Percentiles rank a stretch among this genome's conserved stretches.
Evolutionary conservation across 768 basidiomycete genomes (phyloP).

Genomic region (Pleurotus giganteus): DNA sequence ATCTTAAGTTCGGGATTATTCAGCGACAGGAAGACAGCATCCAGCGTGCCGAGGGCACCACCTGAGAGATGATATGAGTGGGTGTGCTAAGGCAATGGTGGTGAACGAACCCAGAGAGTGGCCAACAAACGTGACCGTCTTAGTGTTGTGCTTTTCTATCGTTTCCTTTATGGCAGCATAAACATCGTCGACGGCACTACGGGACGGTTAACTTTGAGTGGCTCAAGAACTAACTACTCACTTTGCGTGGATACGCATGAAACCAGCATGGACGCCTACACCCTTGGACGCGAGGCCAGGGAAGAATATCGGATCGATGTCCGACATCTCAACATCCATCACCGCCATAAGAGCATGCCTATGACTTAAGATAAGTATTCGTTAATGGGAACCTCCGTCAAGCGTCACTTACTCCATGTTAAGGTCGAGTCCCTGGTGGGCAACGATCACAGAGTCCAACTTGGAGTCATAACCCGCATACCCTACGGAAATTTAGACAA

Average conservation of each 20-base stretch:
- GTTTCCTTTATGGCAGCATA: conserved; percentile 5
- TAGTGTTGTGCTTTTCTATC: neutral
- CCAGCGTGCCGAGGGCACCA: conserved; percentile 1
- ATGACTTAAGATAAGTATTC: neutral
- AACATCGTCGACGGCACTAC: neutral
- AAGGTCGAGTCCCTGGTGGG: conserved; percentile 5
- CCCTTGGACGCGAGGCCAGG: neutral
- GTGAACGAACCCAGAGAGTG: neutral
- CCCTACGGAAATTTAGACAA: neutral
- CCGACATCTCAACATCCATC: conserved; percentile 4
- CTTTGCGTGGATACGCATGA: conserved; percentile 1
- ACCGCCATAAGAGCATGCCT: conserved; percentile 5
- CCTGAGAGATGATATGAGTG: neutral
- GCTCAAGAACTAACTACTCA: neutral
- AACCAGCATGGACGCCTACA: neutral
- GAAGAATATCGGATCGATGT: conserved; percentile 1
- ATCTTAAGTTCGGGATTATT: neutral
- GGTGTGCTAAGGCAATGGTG: too few species aligned
- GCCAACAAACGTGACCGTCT: conserved; percentile 3
- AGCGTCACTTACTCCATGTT: neutral
- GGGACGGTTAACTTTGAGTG: neutral
- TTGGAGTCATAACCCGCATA: conserved; percentile 7
- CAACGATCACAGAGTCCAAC: conserved; percentile 2
- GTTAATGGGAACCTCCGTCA: neutral
- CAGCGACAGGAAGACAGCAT: conserved; percentile 1